These are phyloP conservation scores for Thoreauomyces humboldtii DNA, from an alignment of 192 early-diverging fungal genomes.

Conservation along the genomic window DNA sequence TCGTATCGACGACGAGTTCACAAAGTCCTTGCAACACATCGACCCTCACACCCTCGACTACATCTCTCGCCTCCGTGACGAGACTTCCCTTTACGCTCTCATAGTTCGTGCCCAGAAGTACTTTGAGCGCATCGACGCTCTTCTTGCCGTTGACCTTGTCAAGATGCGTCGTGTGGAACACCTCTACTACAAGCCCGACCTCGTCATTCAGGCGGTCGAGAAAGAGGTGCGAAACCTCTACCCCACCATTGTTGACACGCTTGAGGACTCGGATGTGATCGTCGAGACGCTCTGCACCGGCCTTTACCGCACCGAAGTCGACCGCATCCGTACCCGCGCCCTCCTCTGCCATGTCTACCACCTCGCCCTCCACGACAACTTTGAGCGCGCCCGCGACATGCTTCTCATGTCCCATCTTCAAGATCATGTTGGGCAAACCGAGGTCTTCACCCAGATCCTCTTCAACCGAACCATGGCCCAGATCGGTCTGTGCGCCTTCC, in stretches of 20 bases:
- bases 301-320: slow-evolving; percentile 81
- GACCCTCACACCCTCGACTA: slow-evolving; percentile 98
- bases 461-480: slow-evolving; percentile 97
- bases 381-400: slow-evolving; percentile 89
- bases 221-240: slow-evolving; percentile 49
- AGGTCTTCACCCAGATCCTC: slow-evolving; percentile 89
- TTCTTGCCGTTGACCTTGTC: slow-evolving; percentile 66
- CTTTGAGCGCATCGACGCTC: slow-evolving; percentile 63
- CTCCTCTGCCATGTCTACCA: slow-evolving; percentile 98
- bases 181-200: slow-evolving; percentile 96
- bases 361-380: slow-evolving; percentile 95
- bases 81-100: slow-evolving; percentile 79
- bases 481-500: slow-evolving; percentile 95
- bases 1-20: slow-evolving; percentile 96
- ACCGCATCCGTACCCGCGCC: slow-evolving; percentile 85
- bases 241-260: slow-evolving; percentile 29
- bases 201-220: slow-evolving; percentile 78
- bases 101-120: slow-evolving; percentile 86
- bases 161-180: slow-evolving; percentile 90
- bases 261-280: slow-evolving; percentile 53
- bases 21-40: slow-evolving; percentile 88
- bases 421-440: slow-evolving; percentile 84
- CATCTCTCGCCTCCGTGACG: slow-evolving; percentile 89
- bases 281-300: slow-evolving; percentile 83
- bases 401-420: slow-evolving; percentile 98